A percentile compares a stretch with the other conserved stretches of the same genome.
phyloP scores from a whole-genome alignment of 2,329 filamentous ascomycete species.

The Aureobasidium sp. region DNA sequence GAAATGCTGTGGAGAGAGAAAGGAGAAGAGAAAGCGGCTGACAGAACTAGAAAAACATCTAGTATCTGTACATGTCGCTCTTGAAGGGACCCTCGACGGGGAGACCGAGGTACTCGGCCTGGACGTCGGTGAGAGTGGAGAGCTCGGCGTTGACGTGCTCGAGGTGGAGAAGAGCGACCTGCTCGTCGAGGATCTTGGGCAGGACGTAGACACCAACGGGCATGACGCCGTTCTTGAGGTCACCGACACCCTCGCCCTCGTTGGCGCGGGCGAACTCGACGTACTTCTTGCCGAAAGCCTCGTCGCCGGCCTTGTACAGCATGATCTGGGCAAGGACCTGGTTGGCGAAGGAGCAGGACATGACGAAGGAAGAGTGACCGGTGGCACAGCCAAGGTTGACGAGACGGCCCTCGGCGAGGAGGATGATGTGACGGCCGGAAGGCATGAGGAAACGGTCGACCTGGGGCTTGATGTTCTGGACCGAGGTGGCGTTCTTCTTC shows the following conservation, averaged over 20 bases:
- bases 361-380: constrained; percentile 98
- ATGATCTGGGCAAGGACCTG: constrained; percentile 99
- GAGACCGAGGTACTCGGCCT: constrained; percentile 92
- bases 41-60: constrained; percentile 29
- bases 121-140: constrained; percentile 70
- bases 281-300: constrained; percentile 85
- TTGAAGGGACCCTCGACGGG: constrained; percentile 87
- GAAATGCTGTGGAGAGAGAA: constrained; percentile 6
- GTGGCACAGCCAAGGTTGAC: constrained; percentile 99
- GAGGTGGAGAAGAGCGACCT: constrained; percentile 91
- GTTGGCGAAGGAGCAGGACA: constrained; percentile 99
- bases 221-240: constrained; percentile 67
- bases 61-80: constrained; percentile 80
- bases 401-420: constrained; percentile 94
- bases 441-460: constrained; percentile 96
- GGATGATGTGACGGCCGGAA: constrained; percentile 93
- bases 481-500: constrained; percentile 75
- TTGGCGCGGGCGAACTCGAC: constrained; percentile 67
- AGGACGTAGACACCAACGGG: constrained; percentile 89
- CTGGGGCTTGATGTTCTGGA: constrained; percentile 99
- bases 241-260: constrained; percentile 25
- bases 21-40: background rate
- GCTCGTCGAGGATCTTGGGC: constrained; percentile 98
- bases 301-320: constrained; percentile 87
- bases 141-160: constrained; percentile 92